Percentiles rank a stretch among this genome's conserved stretches.
Conservation (phyloP, 2,329 filamentous ascomycete species). For the Pseudogymnoascus sp. region DNA sequence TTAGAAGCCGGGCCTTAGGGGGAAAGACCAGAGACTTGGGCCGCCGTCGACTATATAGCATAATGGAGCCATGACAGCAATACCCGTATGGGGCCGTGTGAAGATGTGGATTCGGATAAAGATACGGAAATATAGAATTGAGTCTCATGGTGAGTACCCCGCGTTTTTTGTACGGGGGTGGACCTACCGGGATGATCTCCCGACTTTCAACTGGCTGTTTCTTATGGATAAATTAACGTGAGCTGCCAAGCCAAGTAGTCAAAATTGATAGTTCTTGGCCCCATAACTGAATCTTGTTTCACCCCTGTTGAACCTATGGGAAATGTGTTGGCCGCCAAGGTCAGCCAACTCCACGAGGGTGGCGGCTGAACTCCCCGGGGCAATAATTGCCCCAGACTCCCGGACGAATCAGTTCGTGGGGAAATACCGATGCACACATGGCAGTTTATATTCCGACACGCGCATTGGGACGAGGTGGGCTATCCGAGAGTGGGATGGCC, state of each 20-base stretch:
- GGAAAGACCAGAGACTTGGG: neutral
- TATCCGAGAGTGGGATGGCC: neutral
- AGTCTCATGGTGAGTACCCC: conserved; percentile 2
- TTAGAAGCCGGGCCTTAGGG: neutral
- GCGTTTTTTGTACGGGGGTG: conserved; percentile 3
- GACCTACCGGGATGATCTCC: conserved; percentile 1
- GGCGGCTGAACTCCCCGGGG: neutral
- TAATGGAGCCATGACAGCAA: conserved; percentile 1
- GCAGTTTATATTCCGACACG: neutral
- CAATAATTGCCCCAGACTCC: neutral
- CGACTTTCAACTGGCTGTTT: conserved; percentile 1
- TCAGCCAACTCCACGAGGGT: neutral
- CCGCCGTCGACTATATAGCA: conserved; percentile 1
- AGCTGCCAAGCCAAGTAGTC: neutral
- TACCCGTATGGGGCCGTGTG: neutral
- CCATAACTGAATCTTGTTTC: neutral
- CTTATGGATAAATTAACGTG: neutral
- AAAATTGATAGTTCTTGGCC: conserved; percentile 1
- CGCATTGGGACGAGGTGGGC: neutral
- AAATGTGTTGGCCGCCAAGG: neutral
- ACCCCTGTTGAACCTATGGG: neutral
- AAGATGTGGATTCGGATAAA: conserved; percentile 3
- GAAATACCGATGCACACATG: neutral
- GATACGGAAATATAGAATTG: conserved; percentile 2
- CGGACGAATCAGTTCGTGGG: neutral